phyloP scores from a whole-genome alignment of 805 yeast genomes.

The Candida orba region DNA sequence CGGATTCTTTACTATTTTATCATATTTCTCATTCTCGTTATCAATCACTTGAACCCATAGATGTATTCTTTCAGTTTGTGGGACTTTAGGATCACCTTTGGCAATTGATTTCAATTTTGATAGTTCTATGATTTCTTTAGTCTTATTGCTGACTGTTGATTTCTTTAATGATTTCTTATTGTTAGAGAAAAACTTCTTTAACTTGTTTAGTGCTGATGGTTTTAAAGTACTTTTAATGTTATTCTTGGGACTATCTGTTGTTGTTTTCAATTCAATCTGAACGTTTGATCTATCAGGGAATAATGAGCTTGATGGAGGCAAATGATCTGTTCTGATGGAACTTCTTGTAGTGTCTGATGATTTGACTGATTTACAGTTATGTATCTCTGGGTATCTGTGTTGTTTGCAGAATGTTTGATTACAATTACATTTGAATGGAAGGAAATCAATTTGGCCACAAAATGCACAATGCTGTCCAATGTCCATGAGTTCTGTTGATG shows the following conservation, averaged over 20 bases:
- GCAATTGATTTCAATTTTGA: conserved; percentile 16
- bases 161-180: conserved; percentile 5
- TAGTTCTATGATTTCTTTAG: conserved; percentile 18
- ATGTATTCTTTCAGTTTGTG: conserved; percentile 14
- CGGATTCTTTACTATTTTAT: conserved; percentile 14
- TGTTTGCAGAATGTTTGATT: conserved; percentile 16
- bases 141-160: conserved; percentile 5
- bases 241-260: conserved; percentile 9
- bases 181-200: conserved; percentile 15
- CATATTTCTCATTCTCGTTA: conserved; percentile 16
- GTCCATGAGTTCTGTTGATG: conserved; percentile 24
- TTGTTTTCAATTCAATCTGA: conserved; percentile 15
- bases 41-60: conserved; percentile 22
- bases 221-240: conserved; percentile 8
- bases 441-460: conserved; percentile 25
- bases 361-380: conserved; percentile 11
- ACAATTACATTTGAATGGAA: conserved; percentile 24
- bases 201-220: conserved; percentile 15
- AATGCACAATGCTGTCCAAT: conserved; percentile 25
- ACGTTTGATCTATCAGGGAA: conserved; percentile 22
- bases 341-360: conserved; percentile 1
- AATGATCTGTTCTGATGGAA: conserved; percentile 13
- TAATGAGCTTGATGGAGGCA: conserved; percentile 19
- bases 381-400: conserved; percentile 21
- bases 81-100: conserved; percentile 19